Evolutionary conservation across 106 monocot genomes (phyloP).

Genomic region (Allium cepa): DNA sequence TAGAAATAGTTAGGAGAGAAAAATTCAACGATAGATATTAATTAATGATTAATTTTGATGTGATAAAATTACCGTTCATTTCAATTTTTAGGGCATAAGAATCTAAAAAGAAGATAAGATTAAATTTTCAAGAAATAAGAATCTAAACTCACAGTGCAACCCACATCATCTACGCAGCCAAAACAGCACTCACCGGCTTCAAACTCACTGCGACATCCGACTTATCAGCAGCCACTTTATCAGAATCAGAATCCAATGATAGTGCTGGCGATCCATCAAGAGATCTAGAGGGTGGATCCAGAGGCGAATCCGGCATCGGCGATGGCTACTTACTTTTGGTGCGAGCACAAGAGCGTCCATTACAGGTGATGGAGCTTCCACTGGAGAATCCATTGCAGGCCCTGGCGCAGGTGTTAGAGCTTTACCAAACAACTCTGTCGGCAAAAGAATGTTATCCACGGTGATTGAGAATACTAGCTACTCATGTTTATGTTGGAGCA

Average conservation of each 20-base stretch:
- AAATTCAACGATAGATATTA: no score
- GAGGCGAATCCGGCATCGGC: constrained; percentile 11
- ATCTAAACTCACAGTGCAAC: no score
- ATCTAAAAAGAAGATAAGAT: no score
- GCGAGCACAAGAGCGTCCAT: constrained; percentile 4
- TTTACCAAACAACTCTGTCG: constrained; percentile 44
- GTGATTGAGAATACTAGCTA: no score
- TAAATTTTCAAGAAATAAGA: no score
- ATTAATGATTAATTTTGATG: no score
- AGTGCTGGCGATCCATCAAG: constrained; percentile 25
- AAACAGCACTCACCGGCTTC: background rate
- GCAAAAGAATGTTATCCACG: constrained; percentile 57
- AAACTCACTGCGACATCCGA: background rate
- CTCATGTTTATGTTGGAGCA: no score
- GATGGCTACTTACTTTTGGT: background rate
- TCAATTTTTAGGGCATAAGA: no score
- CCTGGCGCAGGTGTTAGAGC: constrained; percentile 38
- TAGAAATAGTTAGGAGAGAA: no score
- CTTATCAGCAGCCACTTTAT: constrained; percentile 16
- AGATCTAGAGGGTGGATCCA: constrained; percentile 22
- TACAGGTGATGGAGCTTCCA: constrained; percentile 10
- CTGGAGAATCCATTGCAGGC: constrained; percentile 6
- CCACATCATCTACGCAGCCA: background rate
- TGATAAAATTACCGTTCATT: no score
- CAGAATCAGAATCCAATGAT: constrained; percentile 12